Base-by-base conservation (phyloP, 495 filamentous ascomycete genomes). In the Aspergillus conjunctus region DNA sequence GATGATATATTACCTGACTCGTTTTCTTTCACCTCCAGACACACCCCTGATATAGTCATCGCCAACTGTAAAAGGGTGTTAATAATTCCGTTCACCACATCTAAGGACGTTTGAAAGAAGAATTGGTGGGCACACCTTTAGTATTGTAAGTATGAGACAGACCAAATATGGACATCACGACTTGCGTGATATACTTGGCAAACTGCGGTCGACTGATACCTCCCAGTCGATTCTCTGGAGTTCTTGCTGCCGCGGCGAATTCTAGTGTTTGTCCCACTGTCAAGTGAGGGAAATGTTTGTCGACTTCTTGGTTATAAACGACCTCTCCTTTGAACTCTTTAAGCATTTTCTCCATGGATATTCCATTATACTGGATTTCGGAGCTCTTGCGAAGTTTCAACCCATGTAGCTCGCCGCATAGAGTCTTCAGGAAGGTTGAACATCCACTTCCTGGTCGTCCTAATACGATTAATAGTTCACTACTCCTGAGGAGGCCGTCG, bases 1-100 rank as follows among this genome's bases (percentile, higher is more conserved):
- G 22, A 33, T 20, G 7, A 44, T 37, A 43, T 46, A 32, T n/a
- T 54, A 77, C 74, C 74, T 72, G 31, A 80, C 76, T 63, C 76
- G 85, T 74, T 95, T 95, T 41, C 91, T 77, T 70, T 96, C 92
- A 51, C 92, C 92, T 43, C 92, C 92, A 4, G 87, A 91, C 20
- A 96, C 84, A 61, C 92, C 87, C 71, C 73, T 83, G 78, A 66
- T 86, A 57, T 76, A 78, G 51, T 77, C 74, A 67, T 76, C 73
- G 5, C 76, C 76, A 77, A 79, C 77, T 62, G 33, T 63, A 68
- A 17, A 67, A 60, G n/a, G 76, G 5, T 58, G 9, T 81, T 71
- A 61, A 76, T 60, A 37, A 81, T 59, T 49, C 75, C 76, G 64
- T 80, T 20, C 74, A 15, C 20, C 17, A 37, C 30, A 2, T 17